A percentile compares a stretch with the other conserved stretches of the same genome.
Evolutionary conservation across 1,284 basidiomycete species (phyloP).

Genomic region (Leccinum ponderosum): DNA sequence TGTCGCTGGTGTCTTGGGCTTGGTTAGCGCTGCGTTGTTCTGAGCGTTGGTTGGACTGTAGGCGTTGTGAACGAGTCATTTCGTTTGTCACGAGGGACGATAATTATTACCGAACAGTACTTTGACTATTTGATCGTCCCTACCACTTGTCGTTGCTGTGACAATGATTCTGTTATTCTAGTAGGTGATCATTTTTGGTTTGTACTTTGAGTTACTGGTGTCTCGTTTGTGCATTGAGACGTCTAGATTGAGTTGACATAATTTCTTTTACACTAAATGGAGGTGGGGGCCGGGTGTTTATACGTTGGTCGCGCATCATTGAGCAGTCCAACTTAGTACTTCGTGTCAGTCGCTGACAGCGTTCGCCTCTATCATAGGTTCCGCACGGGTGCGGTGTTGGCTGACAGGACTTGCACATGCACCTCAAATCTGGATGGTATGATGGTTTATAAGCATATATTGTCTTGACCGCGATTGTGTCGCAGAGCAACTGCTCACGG

Average conservation of each 20-base stretch:
- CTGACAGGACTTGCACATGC: too few species aligned
- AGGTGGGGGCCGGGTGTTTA: too few species aligned
- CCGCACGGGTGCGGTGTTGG: too few species aligned
- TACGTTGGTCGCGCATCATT: too few species aligned
- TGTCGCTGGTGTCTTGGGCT: conserved; percentile 46
- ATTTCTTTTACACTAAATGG: background rate
- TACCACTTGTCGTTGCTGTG: conserved; percentile 17
- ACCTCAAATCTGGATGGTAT: too few species aligned
- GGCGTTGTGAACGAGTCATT: background rate
- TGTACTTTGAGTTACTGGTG: background rate
- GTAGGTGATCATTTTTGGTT: conserved; percentile 12
- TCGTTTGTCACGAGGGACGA: conserved; percentile 10
- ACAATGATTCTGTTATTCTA: conserved; percentile 9
- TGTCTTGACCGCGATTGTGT: too few species aligned
- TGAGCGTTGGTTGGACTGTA: conserved; percentile 26
- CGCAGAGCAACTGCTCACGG: too few species aligned
- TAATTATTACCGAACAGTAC: conserved; percentile 3
- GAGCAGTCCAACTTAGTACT: too few species aligned
- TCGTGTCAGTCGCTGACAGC: too few species aligned
- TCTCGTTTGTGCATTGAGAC: background rate
- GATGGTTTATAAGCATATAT: too few species aligned
- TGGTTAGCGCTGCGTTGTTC: conserved; percentile 49
- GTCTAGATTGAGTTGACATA: background rate
- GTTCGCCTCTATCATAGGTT: too few species aligned
- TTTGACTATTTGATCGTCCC: background rate